Percentiles rank a stretch among this genome's conserved stretches.
Conservation (phyloP, 2,329 filamentous ascomycete genomes). For the Penicillium sp. region DNA sequence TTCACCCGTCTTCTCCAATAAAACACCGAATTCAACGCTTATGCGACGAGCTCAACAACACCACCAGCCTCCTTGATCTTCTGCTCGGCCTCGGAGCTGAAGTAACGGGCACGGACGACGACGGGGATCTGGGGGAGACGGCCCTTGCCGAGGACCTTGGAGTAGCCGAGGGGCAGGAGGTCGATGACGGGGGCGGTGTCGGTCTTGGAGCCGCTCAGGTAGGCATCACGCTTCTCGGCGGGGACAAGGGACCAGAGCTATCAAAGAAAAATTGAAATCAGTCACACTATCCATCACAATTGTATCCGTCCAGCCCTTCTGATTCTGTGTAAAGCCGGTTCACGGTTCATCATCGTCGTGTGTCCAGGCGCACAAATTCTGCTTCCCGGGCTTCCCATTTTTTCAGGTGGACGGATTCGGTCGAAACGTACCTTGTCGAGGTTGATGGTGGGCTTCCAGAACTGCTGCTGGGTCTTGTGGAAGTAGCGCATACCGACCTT, state of each 20-base stretch:
- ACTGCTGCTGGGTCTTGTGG: slow-evolving; percentile 93
- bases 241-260: slow-evolving; percentile 96
- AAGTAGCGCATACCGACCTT: slow-evolving; percentile 96
- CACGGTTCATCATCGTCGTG: neutral
- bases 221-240: slow-evolving; percentile 86
- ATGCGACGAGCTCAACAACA: slow-evolving; percentile 93
- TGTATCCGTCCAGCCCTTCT: neutral
- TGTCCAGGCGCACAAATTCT: slow-evolving; percentile 5
- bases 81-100: slow-evolving; percentile 93
- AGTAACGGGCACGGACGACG: slow-evolving; percentile 91
- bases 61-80: slow-evolving; percentile 99
- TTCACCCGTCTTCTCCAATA: slow-evolving; percentile 29
- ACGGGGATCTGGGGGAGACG: slow-evolving; percentile 88
- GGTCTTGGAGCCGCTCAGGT: slow-evolving; percentile 74
- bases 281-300: slow-evolving; percentile 8
- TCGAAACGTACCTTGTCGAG: slow-evolving; percentile 78
- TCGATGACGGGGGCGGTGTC: slow-evolving; percentile 97
- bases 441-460: slow-evolving; percentile 99
- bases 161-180: slow-evolving; percentile 94
- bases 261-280: slow-evolving; percentile 18
- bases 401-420: slow-evolving; percentile 8
- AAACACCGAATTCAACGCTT: slow-evolving; percentile 44
- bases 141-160: slow-evolving; percentile 98
- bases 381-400: neutral
- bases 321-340: neutral